Percentiles rank a stretch among this genome's conserved stretches.
These are phyloP conservation scores for Ensete ventricosum DNA, from an alignment of 176 grass and related monocot species.

Conservation along the genomic window DNA sequence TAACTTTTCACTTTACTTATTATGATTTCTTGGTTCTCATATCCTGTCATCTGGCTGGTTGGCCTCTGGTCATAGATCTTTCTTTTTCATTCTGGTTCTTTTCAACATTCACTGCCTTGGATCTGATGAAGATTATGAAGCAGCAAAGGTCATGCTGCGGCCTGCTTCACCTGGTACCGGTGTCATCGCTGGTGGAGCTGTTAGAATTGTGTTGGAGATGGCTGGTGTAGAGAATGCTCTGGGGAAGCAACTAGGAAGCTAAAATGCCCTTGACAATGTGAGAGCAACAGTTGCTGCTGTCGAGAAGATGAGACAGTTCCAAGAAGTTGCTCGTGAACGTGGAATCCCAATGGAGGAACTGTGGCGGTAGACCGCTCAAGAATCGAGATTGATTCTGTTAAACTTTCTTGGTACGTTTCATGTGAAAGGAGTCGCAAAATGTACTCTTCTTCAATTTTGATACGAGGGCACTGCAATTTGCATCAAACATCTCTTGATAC, in stretches of 20 bases:
- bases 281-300: slow-evolving; percentile 71
- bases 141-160: slow-evolving; percentile 79
- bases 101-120: slow-evolving; percentile 22
- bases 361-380: slow-evolving; percentile 49
- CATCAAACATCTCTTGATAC: too few relatives aligned
- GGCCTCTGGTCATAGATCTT: not conserved
- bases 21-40: not conserved
- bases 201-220: slow-evolving; percentile 77
- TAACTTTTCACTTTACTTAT: not conserved
- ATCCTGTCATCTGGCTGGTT: not conserved
- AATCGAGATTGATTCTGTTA: not conserved
- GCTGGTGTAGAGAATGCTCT: slow-evolving; percentile 82
- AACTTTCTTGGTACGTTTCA: not conserved
- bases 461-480: not conserved
- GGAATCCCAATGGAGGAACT: slow-evolving; percentile 76
- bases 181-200: slow-evolving; percentile 65
- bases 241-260: slow-evolving; percentile 75
- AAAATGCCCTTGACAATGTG: slow-evolving; percentile 75
- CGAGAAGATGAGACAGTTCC: slow-evolving; percentile 55
- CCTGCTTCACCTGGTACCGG: slow-evolving; percentile 82
- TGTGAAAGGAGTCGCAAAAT: not conserved
- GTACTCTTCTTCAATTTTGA: not conserved
- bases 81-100: slow-evolving; percentile 14
- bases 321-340: slow-evolving; percentile 52
- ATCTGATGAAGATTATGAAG: slow-evolving; percentile 64